Evolutionary conservation across 257 asterid genomes (phyloP).

Genomic region (Anisodus tanguticus): DNA sequence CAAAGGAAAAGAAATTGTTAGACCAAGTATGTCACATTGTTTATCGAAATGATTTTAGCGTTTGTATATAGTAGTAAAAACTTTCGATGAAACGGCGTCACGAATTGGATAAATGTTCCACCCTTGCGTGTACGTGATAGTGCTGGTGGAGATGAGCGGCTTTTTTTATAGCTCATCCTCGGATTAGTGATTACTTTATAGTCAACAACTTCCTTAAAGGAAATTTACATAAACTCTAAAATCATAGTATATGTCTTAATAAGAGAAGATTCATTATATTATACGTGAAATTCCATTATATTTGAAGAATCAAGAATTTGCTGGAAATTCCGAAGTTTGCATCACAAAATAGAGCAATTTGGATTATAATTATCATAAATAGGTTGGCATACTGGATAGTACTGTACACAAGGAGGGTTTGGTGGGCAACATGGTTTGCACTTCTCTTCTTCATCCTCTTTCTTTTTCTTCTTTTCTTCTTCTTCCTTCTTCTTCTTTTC

Average conservation of each 20-base stretch:
- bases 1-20: too few relatives aligned
- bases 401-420: constrained; percentile 31
- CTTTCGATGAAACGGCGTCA: too few relatives aligned
- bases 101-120: too few relatives aligned
- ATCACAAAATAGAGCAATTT: constrained; percentile 15
- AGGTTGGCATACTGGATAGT: constrained; percentile 30
- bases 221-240: too few relatives aligned
- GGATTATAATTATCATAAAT: constrained; percentile 13
- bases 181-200: too few relatives aligned
- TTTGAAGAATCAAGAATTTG: background rate
- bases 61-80: too few relatives aligned
- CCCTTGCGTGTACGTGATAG: too few relatives aligned
- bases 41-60: too few relatives aligned
- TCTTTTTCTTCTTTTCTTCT: background rate
- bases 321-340: background rate
- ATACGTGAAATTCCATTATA: background rate
- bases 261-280: background rate
- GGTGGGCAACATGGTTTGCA: constrained; percentile 8
- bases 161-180: too few relatives aligned
- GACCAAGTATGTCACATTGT: too few relatives aligned
- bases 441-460: background rate
- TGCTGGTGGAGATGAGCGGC: too few relatives aligned
- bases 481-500: background rate
- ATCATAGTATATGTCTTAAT: background rate
- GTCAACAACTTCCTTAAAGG: too few relatives aligned